These are phyloP conservation scores for Eimeria brunetti DNA, from an alignment of 169 alveolate species.

Conservation along the genomic window DNA sequence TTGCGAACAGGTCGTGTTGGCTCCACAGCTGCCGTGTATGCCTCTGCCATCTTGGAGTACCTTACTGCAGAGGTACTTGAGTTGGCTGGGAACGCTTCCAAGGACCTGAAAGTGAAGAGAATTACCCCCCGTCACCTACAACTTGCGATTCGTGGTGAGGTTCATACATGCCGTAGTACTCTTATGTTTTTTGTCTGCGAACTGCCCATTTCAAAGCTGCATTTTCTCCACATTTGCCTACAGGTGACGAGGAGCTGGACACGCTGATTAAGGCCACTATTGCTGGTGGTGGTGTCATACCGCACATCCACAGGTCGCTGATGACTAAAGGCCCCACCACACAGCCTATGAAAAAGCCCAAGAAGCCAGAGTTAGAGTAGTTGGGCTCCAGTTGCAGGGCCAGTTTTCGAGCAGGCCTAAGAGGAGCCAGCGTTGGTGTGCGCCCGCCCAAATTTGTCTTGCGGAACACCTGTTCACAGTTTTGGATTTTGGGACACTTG, in stretches of 20 bases:
- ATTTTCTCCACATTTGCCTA: slow-evolving; percentile 43
- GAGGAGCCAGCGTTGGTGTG: neutral
- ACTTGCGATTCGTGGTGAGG: slow-evolving; percentile 92
- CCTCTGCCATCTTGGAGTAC: slow-evolving; percentile 99
- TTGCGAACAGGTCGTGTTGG: slow-evolving; percentile 93
- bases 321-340: slow-evolving; percentile 81
- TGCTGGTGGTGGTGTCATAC: slow-evolving; percentile 99
- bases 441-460: slow-evolving; percentile 4
- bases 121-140: slow-evolving; percentile 98
- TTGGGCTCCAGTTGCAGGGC: neutral
- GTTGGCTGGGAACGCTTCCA: slow-evolving; percentile 99
- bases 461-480: slow-evolving; percentile 1
- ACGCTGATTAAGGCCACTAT: slow-evolving; percentile 98
- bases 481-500: slow-evolving; percentile 14
- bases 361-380: slow-evolving; percentile 64
- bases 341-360: slow-evolving; percentile 75
- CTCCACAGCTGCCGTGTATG: slow-evolving; percentile 99
- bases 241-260: slow-evolving; percentile 99
- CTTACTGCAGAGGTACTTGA: slow-evolving; percentile 99
- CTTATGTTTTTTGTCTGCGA: neutral
- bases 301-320: slow-evolving; percentile 95
- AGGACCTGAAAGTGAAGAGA: slow-evolving; percentile 98
- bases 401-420: slow-evolving; percentile 20
- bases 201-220: neutral
- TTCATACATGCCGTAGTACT: neutral